These are phyloP conservation scores for Kluyveromyces wickerhamii DNA, from an alignment of 805 yeast genomes.

Conservation along the genomic window DNA sequence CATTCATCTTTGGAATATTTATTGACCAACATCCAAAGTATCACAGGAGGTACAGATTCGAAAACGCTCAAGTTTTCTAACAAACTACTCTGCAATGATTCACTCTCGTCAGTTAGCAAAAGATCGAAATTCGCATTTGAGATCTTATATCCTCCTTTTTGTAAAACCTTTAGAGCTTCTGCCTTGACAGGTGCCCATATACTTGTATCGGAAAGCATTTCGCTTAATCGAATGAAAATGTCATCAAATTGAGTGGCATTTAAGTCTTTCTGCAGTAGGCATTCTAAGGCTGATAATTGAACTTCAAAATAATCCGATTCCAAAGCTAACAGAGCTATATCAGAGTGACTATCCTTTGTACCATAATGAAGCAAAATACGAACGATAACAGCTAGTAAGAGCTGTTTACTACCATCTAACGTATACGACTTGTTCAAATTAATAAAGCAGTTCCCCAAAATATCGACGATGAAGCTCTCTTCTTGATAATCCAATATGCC, in stretches of 20 bases:
- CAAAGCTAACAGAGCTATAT: conserved; percentile 31
- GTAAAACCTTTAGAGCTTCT: conserved; percentile 32
- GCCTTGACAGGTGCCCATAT: conserved; percentile 42
- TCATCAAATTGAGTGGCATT: conserved; percentile 1
- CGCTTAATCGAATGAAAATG: conserved; percentile 13
- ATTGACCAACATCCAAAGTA: conserved; percentile 10
- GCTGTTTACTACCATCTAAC: conserved; percentile 44
- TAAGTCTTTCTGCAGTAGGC: conserved; percentile 7
- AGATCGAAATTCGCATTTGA: conserved; percentile 16
- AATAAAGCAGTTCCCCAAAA: conserved; percentile 33
- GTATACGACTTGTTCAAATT: conserved; percentile 19
- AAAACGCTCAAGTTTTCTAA: conserved; percentile 46
- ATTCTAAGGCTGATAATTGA: conserved; percentile 35
- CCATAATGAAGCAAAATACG: conserved; percentile 24
- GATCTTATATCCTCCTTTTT: conserved; percentile 14
- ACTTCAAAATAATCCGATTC: conserved; percentile 38
- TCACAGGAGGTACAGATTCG: conserved; percentile 17
- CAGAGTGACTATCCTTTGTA: conserved; percentile 16
- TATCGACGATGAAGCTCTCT: conserved; percentile 7
- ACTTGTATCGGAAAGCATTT: conserved; percentile 18
- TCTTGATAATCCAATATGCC: background rate
- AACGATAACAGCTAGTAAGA: conserved; percentile 33
- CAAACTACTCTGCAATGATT: conserved; percentile 40
- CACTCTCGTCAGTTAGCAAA: conserved; percentile 32
- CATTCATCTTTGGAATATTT: conserved; percentile 16